These are phyloP conservation scores for Hypomontagnella submonticulosa DNA, from an alignment of 495 filamentous ascomycete genomes.

Conservation along the genomic window DNA sequence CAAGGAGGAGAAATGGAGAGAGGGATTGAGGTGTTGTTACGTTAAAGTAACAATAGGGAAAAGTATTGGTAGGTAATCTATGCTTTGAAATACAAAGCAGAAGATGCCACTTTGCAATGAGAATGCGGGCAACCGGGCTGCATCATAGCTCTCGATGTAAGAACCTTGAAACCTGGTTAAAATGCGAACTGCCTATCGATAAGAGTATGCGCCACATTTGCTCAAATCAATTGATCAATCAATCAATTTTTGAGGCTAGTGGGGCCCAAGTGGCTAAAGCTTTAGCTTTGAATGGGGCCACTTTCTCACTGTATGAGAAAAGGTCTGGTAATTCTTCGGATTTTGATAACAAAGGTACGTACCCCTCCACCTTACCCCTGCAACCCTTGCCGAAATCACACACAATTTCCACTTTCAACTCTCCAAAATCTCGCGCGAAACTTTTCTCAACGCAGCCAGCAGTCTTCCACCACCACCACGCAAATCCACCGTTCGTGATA, in stretches of 20 bases:
- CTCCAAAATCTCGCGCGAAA: conserved; percentile 37
- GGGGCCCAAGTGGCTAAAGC: neutral
- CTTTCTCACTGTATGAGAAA: too few relatives aligned
- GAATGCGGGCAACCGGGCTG: conserved; percentile 21
- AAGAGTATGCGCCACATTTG: conserved; percentile 9
- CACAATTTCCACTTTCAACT: conserved; percentile 40
- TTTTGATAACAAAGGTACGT: conserved; percentile 4
- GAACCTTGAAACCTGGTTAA: conserved; percentile 29
- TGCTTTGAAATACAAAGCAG: conserved; percentile 43
- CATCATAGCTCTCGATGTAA: conserved; percentile 27
- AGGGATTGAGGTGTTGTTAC: conserved; percentile 1
- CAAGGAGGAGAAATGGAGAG: neutral
- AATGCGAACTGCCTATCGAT: conserved; percentile 33
- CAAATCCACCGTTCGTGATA: conserved; percentile 34
- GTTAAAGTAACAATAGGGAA: conserved; percentile 3
- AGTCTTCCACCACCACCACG: conserved; percentile 31
- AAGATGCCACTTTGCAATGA: conserved; percentile 46
- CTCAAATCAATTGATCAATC: neutral
- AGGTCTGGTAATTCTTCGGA: conserved; percentile 17
- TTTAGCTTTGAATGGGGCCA: neutral
- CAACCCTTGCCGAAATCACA: conserved; percentile 41
- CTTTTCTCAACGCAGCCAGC: conserved; percentile 22
- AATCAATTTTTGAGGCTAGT: too few relatives aligned
- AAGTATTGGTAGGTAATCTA: conserved; percentile 16
- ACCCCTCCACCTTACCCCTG: conserved; percentile 16